Evolutionary conservation across 106 monocot genomes (phyloP).

Genomic region (Cymbidium sinense): DNA sequence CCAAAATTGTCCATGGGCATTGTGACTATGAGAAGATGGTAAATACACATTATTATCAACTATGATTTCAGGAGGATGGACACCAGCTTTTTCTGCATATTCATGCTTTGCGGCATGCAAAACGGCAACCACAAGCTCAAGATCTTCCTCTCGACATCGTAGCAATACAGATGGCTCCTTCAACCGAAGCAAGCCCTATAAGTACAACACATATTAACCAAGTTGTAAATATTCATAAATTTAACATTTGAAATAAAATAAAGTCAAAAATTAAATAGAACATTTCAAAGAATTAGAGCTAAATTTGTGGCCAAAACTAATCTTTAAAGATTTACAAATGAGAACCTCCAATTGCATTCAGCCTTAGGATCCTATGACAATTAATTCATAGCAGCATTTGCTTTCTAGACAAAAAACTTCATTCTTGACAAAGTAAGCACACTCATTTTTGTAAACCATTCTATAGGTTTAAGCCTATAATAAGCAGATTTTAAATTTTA

Average conservation of each 20-base stretch:
- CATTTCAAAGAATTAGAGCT: background rate
- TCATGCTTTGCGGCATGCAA: slow-evolving; percentile 56
- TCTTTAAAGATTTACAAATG: background rate
- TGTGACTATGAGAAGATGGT: slow-evolving; percentile 51
- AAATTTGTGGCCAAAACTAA: background rate
- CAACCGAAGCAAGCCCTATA: slow-evolving; percentile 74
- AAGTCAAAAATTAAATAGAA: background rate
- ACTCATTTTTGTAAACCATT: background rate
- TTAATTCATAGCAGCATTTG: background rate
- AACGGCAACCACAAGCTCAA: slow-evolving; percentile 44
- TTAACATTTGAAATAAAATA: background rate
- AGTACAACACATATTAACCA: slow-evolving; percentile 3
- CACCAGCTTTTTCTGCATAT: slow-evolving; percentile 68
- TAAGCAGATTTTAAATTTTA: background rate
- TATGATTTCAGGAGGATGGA: slow-evolving; percentile 53
- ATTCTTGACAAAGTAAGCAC: background rate
- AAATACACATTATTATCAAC: slow-evolving; percentile 54
- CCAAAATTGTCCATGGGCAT: slow-evolving; percentile 63
- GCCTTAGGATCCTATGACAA: background rate
- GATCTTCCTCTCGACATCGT: slow-evolving; percentile 68
- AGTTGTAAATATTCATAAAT: background rate
- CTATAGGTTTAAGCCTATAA: background rate
- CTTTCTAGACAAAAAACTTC: background rate
- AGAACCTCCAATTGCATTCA: background rate
- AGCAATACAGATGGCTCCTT: slow-evolving; percentile 86